Evolutionary conservation across 805 yeast genomes (phyloP), one percentile per base, ranked within the genome.

Genomic region (Nakazawaea ambrosiae): DNA sequence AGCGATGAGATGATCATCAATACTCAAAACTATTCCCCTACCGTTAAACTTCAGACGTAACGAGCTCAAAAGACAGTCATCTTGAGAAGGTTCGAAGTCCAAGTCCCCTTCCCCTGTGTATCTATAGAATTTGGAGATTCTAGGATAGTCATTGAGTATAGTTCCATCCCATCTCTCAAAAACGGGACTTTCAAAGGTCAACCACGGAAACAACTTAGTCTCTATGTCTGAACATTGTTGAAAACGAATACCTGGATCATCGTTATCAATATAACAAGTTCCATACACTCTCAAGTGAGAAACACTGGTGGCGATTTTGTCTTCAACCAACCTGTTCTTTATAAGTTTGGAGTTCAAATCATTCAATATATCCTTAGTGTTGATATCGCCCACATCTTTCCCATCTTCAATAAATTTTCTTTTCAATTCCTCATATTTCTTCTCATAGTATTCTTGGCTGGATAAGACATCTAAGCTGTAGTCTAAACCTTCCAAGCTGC

Each of bases 21-120:
- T 70, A 3, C 80, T 67, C 4, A 78, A 50, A 1, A 74, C 81
- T 15, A 76, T 69, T 2, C 85, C 85, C 42, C 55, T 57, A 3
- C 78, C 78, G 11, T 54, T 54, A 20, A 59, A 43, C 22, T 53
- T 45, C 5, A 43, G 32, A 28, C 56, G 55, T 24, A 61, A 41
- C 7, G 40, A 42, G 31, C 55, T 54, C 12, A 63, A 33, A 31
- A 55, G 45, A 42, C 66, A 60, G 14, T 31, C 5, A 10, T 11
- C 26, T 5, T 19, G 26, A 5, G 17, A 18, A 18, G 37, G 25
- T n/a, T 27, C 14, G 23, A 29, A 28, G 5, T 28, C 20, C 14
- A 19, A n/a, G 11, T 39, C 37, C 5, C 37, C 41, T 30, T 39
- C 29, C 3, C 37, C 41, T 11, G 33, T 27, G 16, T 39, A 33